These are phyloP conservation scores for Escallonia rubra DNA, from an alignment of 129 eudicot genomes.

Conservation along the genomic window DNA sequence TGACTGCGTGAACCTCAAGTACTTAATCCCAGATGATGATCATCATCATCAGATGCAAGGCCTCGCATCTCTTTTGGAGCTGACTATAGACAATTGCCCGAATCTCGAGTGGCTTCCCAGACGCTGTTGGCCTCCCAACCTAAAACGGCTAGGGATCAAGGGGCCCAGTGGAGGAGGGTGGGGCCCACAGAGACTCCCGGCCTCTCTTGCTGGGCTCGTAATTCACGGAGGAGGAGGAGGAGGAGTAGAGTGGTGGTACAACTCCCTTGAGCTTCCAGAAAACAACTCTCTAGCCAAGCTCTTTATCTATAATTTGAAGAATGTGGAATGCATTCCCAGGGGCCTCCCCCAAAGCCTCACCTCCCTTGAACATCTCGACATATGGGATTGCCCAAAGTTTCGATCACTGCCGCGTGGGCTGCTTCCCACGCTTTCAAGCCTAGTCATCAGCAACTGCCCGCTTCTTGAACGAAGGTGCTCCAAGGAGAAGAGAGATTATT, in stretches of 20 bases:
- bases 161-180: constrained; percentile 1
- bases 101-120: constrained; percentile 12
- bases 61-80: neutral
- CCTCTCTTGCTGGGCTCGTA: neutral
- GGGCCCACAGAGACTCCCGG: constrained; percentile 15
- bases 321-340: constrained; percentile 4
- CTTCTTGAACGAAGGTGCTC: neutral
- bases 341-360: constrained; percentile 17
- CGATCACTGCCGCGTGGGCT: neutral
- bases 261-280: neutral
- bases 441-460: neutral
- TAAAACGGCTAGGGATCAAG: neutral
- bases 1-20: neutral
- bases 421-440: constrained; percentile 10
- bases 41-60: neutral
- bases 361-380: neutral
- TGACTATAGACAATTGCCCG: neutral
- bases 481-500: constrained; percentile 1
- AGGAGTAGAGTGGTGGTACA: neutral
- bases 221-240: neutral
- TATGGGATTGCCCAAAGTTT: neutral
- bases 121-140: constrained; percentile 19
- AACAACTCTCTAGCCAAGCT: neutral
- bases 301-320: rapidly evolving
- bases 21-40: too few relatives aligned